phyloP scores from a whole-genome alignment of 371 early-diverging fungal species.

The Syncephalastrum sp. region DNA sequence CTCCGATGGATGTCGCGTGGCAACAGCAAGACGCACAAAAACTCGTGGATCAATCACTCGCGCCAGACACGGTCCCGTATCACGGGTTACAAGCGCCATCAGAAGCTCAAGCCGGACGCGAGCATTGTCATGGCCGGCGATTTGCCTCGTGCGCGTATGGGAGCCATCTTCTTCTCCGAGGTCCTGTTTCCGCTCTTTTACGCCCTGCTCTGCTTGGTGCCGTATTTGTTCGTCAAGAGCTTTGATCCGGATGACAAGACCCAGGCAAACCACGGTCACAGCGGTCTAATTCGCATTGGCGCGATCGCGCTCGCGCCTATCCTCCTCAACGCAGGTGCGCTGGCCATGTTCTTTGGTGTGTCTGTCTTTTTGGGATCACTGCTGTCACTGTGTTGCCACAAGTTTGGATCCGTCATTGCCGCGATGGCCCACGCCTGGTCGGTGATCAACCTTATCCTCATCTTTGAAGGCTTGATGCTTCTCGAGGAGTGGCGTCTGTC shows the following conservation, averaged over 20 bases:
- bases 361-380: constrained; percentile 71
- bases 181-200: constrained; percentile 70
- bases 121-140: constrained; percentile 50
- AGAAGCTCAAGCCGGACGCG: constrained; percentile 43
- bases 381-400: constrained; percentile 59
- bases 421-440: constrained; percentile 70
- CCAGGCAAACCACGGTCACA: constrained; percentile 40
- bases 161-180: constrained; percentile 74
- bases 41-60: constrained; percentile 83
- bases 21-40: constrained; percentile 68
- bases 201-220: constrained; percentile 60
- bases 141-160: constrained; percentile 65
- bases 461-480: constrained; percentile 68
- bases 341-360: constrained; percentile 69
- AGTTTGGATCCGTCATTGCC: constrained; percentile 74
- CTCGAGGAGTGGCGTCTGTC: constrained; percentile 65
- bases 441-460: constrained; percentile 57
- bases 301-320: constrained; percentile 74
- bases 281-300: constrained; percentile 60
- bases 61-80: constrained; percentile 70
- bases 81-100: constrained; percentile 74
- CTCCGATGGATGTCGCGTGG: constrained; percentile 83
- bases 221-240: constrained; percentile 67
- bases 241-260: constrained; percentile 33
- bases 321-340: constrained; percentile 66